phyloP scores from a whole-genome alignment of 345 rosid species.

The Iberis pinnata region DNA sequence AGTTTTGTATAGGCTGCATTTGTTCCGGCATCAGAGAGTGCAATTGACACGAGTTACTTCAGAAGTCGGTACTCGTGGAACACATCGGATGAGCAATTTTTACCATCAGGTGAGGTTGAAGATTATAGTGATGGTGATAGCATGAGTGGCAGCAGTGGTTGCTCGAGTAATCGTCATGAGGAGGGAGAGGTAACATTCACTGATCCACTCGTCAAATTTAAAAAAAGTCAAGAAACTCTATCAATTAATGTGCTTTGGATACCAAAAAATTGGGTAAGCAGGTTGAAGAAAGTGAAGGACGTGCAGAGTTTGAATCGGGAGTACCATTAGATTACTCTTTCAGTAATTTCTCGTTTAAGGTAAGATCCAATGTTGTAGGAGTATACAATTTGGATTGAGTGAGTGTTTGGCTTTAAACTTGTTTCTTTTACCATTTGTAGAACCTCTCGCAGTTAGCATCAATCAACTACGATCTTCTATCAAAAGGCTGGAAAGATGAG shows the following conservation, averaged over 20 bases:
- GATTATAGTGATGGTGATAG: constrained; percentile 92
- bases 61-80: constrained; percentile 96
- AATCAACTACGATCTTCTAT: constrained; percentile 93
- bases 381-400: not conserved
- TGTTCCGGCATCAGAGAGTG: constrained; percentile 92
- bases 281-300: constrained; percentile 81
- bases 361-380: constrained; percentile 17
- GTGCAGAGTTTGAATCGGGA: constrained; percentile 64
- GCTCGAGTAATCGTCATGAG: constrained; percentile 74
- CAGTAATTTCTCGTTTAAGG: constrained; percentile 99
- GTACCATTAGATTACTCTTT: constrained; percentile 80
- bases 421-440: constrained; percentile 36
- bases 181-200: constrained; percentile 58
- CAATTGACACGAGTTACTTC: constrained; percentile 93
- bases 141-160: constrained; percentile 79
- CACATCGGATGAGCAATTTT: constrained; percentile 54
- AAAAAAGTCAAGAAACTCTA: not conserved
- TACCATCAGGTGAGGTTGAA: constrained; percentile 63
- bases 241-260: constrained; percentile 13
- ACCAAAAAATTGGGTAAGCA: constrained; percentile 30
- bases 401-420: constrained; percentile 6
- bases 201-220: not conserved
- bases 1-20: constrained; percentile 70
- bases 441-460: constrained; percentile 96
- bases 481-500: constrained; percentile 94